Percentiles rank a stretch among this genome's conserved stretches.
Conservation (phyloP, 1,284 basidiomycete species). For the Neolentinus lepideus region DNA sequence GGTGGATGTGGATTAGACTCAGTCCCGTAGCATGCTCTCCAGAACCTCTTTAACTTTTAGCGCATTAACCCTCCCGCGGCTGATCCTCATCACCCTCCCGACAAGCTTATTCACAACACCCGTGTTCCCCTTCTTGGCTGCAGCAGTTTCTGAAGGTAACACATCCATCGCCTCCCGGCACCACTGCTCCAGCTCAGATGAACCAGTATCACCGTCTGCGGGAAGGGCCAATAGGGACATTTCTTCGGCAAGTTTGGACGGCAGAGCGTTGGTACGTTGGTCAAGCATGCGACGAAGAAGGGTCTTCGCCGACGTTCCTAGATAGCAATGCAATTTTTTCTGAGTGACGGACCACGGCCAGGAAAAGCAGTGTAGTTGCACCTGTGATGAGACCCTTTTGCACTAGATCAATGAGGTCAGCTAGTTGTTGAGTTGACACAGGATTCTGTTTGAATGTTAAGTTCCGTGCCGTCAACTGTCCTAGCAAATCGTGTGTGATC, state of each 20-base stretch:
- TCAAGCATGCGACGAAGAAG: slow-evolving; percentile 59
- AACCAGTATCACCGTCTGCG: slow-evolving; percentile 19
- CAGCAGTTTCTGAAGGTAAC: slow-evolving; percentile 66
- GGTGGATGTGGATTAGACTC: not conserved
- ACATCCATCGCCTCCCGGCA: slow-evolving; percentile 60
- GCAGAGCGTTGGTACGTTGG: slow-evolving; percentile 29
- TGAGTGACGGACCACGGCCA: slow-evolving; percentile 4
- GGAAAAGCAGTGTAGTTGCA: slow-evolving; percentile 17
- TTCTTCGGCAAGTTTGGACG: slow-evolving; percentile 39
- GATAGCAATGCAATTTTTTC: slow-evolving; percentile 1
- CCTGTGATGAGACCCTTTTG: slow-evolving; percentile 64
- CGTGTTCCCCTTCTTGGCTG: slow-evolving; percentile 64
- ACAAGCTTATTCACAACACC: slow-evolving; percentile 87
- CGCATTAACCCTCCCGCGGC: slow-evolving; percentile 74
- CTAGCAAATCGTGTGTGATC: slow-evolving; percentile 83
- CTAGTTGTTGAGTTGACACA: slow-evolving; percentile 58
- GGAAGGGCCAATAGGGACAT: slow-evolving; percentile 38
- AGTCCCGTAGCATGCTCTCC: slow-evolving; percentile 29
- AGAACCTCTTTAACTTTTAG: slow-evolving; percentile 37
- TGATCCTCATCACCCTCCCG: slow-evolving; percentile 85
- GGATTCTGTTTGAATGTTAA: slow-evolving; percentile 58
- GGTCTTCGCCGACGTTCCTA: slow-evolving; percentile 67
- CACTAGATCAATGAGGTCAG: slow-evolving; percentile 75
- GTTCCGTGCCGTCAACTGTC: slow-evolving; percentile 58
- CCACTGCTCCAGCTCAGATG: slow-evolving; percentile 33